phyloP scores from a whole-genome alignment of 2,329 filamentous ascomycete genomes.

The Xylariales sp. region DNA sequence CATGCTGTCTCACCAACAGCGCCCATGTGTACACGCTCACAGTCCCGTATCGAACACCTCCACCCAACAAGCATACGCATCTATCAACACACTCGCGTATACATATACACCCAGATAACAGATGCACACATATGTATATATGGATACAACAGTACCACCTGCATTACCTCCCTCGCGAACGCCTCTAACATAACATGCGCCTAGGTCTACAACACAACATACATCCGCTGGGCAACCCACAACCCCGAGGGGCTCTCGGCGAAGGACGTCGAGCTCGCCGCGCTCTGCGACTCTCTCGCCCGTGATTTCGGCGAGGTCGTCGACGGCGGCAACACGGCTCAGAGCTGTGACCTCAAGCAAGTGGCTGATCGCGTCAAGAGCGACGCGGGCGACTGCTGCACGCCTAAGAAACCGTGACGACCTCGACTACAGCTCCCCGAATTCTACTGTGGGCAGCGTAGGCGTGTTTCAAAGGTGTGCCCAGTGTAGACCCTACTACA shows the following conservation, averaged over 20 bases:
- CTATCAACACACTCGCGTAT: background rate
- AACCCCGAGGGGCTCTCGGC: conserved; percentile 71
- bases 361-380: conserved; percentile 60
- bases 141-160: background rate
- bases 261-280: conserved; percentile 72
- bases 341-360: conserved; percentile 49
- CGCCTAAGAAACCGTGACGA: conserved; percentile 55
- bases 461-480: too few species aligned
- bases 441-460: background rate
- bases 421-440: too few species aligned
- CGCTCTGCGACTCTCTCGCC: conserved; percentile 70
- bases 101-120: background rate
- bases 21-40: background rate
- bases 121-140: background rate
- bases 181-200: conserved; percentile 25
- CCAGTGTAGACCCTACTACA: background rate
- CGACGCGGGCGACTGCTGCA: conserved; percentile 66
- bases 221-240: conserved; percentile 80
- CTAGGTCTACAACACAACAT: conserved; percentile 76
- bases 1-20: background rate
- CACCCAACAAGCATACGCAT: background rate
- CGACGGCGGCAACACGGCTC: conserved; percentile 35
- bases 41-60: background rate
- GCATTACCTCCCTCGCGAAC: conserved; percentile 4
- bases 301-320: conserved; percentile 66